phyloP scores from a whole-genome alignment of 2,329 filamentous ascomycete genomes.

The Aspergillus bombycis region DNA sequence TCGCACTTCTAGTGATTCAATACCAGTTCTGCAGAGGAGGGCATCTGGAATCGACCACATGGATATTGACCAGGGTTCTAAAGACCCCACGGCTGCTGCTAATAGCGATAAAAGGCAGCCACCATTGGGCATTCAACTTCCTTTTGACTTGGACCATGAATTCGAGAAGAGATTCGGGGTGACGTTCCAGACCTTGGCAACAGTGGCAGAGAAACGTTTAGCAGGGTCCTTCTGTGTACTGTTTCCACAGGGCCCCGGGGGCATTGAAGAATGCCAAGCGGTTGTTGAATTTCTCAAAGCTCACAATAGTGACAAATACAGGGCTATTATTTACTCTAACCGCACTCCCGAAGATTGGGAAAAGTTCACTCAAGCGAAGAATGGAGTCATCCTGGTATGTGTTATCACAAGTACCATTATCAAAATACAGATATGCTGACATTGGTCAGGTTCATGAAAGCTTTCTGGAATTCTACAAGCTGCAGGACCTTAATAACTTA shows the following conservation, averaged over 20 bases:
- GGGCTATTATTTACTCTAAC: conserved; percentile 34
- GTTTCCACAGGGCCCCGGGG: conserved; percentile 29
- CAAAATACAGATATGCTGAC: conserved; percentile 16
- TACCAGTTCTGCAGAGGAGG: background rate
- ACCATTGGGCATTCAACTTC: background rate
- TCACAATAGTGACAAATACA: conserved; percentile 11
- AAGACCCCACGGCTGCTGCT: background rate
- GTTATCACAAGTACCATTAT: background rate
- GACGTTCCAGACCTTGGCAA: conserved; percentile 32
- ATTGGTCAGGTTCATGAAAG: conserved; percentile 41
- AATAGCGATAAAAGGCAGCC: background rate
- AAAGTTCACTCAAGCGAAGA: conserved; percentile 33
- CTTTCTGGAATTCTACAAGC: conserved; percentile 32
- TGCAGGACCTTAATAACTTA: conserved; percentile 31
- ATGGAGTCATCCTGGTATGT: conserved; percentile 41
- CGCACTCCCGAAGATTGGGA: conserved; percentile 38
- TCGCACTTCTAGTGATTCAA: background rate
- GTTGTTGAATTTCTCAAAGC: conserved; percentile 30
- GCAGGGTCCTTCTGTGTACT: conserved; percentile 39
- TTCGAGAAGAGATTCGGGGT: conserved; percentile 27
- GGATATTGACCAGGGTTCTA: conserved; percentile 1
- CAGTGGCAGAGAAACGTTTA: conserved; percentile 22
- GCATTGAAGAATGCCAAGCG: conserved; percentile 29
- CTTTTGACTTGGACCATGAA: conserved; percentile 15
- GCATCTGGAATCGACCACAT: background rate